phyloP scores from a whole-genome alignment of 495 filamentous ascomycete species.

The Aspergillus bertholletiae region DNA sequence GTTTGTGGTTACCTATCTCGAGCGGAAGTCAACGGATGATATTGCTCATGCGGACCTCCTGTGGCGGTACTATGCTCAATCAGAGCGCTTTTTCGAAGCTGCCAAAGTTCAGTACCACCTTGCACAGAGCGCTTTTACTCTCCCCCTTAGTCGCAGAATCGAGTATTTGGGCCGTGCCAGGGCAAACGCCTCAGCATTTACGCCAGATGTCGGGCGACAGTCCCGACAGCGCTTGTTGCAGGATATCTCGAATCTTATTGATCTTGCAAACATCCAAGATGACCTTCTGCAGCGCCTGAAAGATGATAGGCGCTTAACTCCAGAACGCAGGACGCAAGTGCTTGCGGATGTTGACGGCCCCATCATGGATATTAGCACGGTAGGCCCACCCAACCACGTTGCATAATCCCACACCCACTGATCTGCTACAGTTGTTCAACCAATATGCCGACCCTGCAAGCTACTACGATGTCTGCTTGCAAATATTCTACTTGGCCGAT shows the following conservation, averaged over 20 bases:
- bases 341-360: conserved; percentile 65
- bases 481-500: conserved; percentile 85
- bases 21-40: conserved; percentile 63
- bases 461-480: conserved; percentile 89
- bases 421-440: conserved; percentile 72
- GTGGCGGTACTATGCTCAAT: conserved; percentile 82
- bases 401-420: conserved; percentile 1
- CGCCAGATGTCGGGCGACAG: conserved; percentile 67
- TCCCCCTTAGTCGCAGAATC: conserved; percentile 75
- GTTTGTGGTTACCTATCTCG: conserved; percentile 82
- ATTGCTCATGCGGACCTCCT: conserved; percentile 83
- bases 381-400: conserved; percentile 41
- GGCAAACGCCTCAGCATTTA: conserved; percentile 76
- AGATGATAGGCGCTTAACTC: conserved; percentile 62
- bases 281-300: conserved; percentile 79
- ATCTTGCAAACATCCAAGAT: conserved; percentile 92
- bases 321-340: conserved; percentile 57
- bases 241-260: conserved; percentile 79
- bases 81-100: conserved; percentile 75
- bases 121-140: conserved; percentile 71
- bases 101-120: conserved; percentile 81
- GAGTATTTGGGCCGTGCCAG: conserved; percentile 85
- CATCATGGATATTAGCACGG: conserved; percentile 67
- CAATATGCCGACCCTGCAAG: conserved; percentile 78
- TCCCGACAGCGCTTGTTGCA: conserved; percentile 74